Base-by-base conservation (phyloP, 768 basidiomycete species). In the Leucocoprinus leucothites region DNA sequence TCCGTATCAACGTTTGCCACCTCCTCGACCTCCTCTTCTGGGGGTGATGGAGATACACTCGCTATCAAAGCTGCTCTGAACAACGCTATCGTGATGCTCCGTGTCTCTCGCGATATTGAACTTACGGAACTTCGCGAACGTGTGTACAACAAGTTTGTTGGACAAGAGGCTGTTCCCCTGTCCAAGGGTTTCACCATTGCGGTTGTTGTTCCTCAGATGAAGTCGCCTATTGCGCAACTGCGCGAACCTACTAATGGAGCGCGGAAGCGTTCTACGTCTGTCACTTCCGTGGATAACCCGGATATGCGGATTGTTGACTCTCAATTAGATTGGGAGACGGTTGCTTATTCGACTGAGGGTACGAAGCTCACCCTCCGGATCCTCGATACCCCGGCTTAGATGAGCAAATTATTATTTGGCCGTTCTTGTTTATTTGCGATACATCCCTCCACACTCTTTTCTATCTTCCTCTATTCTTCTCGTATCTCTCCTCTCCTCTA, bases 111-210 rank as follows among this genome's bases (percentile, higher is more conserved):
- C 58, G 69, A 73, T 40, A 72, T 74, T 56, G 42, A 76, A n/a
- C 77, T 84, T 53, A 61, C 67, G 16, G 82, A 83, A 43, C 61
- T 90, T 14, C 84, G 84, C 56, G 70, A 71, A 49, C 77, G 79
- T 46, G 70, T 91, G 22, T 78, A 79, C 58, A 80, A 85, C 52
- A 89, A 89, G 62, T 85, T 91, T 63, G 75, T 79, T n/a, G 73
- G 76, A 21, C 80, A 84, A 61, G 85, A 84, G 65, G 77, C 76
- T 46, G 60, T 84, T 41, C 71, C 75, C 11, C 77, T 89, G 21
- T 75, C 75, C 0, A 70, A 76, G 6, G 68, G 74, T 1, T 90
- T 90, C 64, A 75, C 74, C 7, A 67, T 90, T 18, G 78, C 82
- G 60, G 63, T 80, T 45, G 73, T 81, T 52, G 75, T 77, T 34